These are phyloP conservation scores for Hortaea werneckii DNA, from an alignment of 2,329 filamentous ascomycete species.

Conservation along the genomic window DNA sequence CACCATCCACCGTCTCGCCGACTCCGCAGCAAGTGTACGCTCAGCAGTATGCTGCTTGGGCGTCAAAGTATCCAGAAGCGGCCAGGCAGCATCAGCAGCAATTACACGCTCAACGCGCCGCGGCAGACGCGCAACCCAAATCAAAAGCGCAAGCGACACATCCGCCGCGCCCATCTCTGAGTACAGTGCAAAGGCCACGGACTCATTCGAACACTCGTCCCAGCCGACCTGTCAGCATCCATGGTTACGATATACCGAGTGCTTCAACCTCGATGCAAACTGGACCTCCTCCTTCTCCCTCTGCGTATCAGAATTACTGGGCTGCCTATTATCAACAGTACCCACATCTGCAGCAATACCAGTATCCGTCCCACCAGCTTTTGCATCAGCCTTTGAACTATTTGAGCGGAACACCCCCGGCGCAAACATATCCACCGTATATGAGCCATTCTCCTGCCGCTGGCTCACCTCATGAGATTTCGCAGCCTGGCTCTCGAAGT, in stretches of 20 bases:
- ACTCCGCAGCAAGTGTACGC: constrained; percentile 6
- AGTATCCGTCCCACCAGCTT: background rate
- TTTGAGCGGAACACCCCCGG: constrained; percentile 11
- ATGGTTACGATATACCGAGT: constrained; percentile 9
- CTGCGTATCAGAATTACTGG: constrained; percentile 16
- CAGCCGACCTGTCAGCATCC: constrained; percentile 15
- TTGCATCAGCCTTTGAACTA: constrained; percentile 2
- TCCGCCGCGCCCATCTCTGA: background rate
- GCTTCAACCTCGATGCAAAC: constrained; percentile 2
- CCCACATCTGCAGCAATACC: background rate
- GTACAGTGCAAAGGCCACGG: constrained; percentile 6
- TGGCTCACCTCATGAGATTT: too few relatives aligned
- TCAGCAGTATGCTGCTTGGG: constrained; percentile 7
- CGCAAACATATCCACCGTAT: background rate
- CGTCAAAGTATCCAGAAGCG: background rate
- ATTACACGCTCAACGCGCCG: background rate
- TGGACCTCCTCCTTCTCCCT: constrained; percentile 18
- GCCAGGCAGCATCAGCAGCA: background rate
- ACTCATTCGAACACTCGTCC: constrained; percentile 1
- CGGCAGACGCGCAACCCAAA: background rate
- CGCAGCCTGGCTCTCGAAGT: too few relatives aligned
- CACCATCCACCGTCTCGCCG: constrained; percentile 2
- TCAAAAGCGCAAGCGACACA: background rate
- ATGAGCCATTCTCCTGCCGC: too few relatives aligned
- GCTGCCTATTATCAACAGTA: constrained; percentile 6